Evolutionary conservation across 345 rosid genomes (phyloP).

Genomic region (Kernera saxatilis): DNA sequence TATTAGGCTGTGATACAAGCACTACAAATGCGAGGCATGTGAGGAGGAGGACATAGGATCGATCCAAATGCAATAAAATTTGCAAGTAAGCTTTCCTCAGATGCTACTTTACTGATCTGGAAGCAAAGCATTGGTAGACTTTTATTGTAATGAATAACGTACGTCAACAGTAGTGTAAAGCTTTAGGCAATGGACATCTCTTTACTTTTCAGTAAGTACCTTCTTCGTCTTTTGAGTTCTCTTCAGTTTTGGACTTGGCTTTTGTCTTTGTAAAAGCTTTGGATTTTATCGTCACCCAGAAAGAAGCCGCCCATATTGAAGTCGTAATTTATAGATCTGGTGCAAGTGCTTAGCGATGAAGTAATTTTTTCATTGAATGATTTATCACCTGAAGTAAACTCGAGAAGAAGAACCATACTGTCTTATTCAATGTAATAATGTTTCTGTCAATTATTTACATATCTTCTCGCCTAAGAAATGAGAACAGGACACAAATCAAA

Average conservation of each 20-base stretch:
- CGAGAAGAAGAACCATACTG: not conserved
- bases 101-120: constrained; percentile 11
- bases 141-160: constrained; percentile 1
- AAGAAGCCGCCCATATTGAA: too few relatives aligned
- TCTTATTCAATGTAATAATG: not conserved
- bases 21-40: constrained; percentile 54
- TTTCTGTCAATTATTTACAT: not conserved
- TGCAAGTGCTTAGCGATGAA: too few relatives aligned
- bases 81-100: constrained; percentile 5
- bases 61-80: not conserved
- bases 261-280: not conserved
- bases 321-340: too few relatives aligned
- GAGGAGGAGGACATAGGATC: constrained; percentile 50
- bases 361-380: too few relatives aligned
- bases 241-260: not conserved
- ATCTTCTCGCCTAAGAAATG: not conserved
- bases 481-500: not conserved
- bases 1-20: constrained; percentile 65
- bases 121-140: constrained; percentile 12
- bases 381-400: too few relatives aligned
- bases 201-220: not conserved
- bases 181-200: constrained; percentile 18
- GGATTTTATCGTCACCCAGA: too few relatives aligned
- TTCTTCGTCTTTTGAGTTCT: constrained; percentile 1
- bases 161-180: constrained; percentile 20